Conservation (phyloP, 192 early-diverging fungal genomes). For the Rhizophlyctis rosea region DNA sequence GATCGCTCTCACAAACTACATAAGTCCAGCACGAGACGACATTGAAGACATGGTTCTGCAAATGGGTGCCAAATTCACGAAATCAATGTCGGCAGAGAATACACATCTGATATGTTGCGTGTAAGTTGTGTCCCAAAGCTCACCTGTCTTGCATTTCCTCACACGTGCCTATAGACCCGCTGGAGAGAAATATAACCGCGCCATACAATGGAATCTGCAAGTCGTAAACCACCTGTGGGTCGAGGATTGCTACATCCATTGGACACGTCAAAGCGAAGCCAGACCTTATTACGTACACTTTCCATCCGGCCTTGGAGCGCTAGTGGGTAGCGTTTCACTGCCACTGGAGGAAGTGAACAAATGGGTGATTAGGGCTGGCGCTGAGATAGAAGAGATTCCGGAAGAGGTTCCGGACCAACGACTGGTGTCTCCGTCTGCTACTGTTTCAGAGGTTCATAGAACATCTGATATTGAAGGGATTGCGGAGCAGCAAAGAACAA, state of each 20-base stretch:
- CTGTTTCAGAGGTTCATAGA: too few relatives aligned
- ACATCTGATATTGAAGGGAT: too few relatives aligned
- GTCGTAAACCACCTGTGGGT: constrained; percentile 86
- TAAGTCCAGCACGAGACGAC: constrained; percentile 60
- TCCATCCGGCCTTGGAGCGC: constrained; percentile 49
- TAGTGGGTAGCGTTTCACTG: constrained; percentile 52
- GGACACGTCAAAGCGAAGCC: constrained; percentile 55
- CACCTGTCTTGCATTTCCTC: too few relatives aligned
- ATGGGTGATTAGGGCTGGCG: too few relatives aligned
- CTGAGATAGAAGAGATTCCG: too few relatives aligned
- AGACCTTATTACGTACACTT: constrained; percentile 54
- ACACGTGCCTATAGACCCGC: constrained; percentile 48
- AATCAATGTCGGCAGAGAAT: constrained; percentile 58
- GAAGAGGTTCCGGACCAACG: too few relatives aligned
- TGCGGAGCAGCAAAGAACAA: too few relatives aligned
- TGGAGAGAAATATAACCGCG: constrained; percentile 66
- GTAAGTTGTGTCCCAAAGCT: constrained; percentile 24
- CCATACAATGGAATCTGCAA: constrained; percentile 61
- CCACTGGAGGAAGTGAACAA: constrained; percentile 20
- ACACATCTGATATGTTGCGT: constrained; percentile 75
- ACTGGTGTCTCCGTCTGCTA: too few relatives aligned
- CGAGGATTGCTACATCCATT: constrained; percentile 69
- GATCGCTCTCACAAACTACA: constrained; percentile 71
- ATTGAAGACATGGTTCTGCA: constrained; percentile 57
- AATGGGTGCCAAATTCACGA: constrained; percentile 64